Evolutionary conservation across 192 early-diverging fungal genomes (phyloP).

Genomic region (Coemansia javaensis): DNA sequence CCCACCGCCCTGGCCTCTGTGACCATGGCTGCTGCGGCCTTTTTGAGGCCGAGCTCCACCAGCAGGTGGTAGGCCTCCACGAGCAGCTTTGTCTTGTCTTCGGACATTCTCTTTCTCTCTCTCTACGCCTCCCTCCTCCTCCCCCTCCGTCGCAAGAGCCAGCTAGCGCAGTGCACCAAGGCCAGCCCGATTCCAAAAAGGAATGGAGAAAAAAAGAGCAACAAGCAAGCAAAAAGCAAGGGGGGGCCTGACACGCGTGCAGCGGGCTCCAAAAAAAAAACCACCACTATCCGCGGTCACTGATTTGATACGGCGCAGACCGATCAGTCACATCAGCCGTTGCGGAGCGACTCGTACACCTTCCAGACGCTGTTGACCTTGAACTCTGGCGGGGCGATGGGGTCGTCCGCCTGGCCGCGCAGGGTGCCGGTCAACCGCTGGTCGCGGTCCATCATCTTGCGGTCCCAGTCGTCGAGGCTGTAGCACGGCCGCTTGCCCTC

Average conservation of each 20-base stretch:
- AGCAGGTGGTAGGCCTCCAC: constrained; percentile 14
- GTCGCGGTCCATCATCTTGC: constrained; percentile 76
- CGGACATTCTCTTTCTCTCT: constrained; percentile 14
- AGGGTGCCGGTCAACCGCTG: constrained; percentile 63
- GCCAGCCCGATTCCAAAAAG: not conserved
- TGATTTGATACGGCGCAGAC: no score
- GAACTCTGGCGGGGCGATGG: constrained; percentile 60
- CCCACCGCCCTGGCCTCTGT: constrained; percentile 11
- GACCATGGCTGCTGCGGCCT: constrained; percentile 19
- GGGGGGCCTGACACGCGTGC: no score
- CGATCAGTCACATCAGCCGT: no score
- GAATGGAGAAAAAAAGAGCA: constrained; percentile 1
- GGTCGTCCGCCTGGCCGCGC: constrained; percentile 56
- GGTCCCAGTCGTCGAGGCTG: constrained; percentile 69
- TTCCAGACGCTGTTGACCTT: constrained; percentile 67
- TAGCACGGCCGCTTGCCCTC: constrained; percentile 64
- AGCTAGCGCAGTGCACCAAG: no score
- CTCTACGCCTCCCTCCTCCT: no score
- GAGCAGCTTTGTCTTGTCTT: constrained; percentile 17
- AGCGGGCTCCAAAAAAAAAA: constrained; percentile 4
- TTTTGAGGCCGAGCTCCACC: constrained; percentile 14
- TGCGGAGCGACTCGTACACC: constrained; percentile 54
- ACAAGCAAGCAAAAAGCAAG: not conserved
- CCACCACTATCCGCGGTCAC: no score
- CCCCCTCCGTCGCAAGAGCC: no score